These are phyloP conservation scores for Arthroderma sp. DNA, from an alignment of 2,329 filamentous ascomycete species.

Conservation along the genomic window DNA sequence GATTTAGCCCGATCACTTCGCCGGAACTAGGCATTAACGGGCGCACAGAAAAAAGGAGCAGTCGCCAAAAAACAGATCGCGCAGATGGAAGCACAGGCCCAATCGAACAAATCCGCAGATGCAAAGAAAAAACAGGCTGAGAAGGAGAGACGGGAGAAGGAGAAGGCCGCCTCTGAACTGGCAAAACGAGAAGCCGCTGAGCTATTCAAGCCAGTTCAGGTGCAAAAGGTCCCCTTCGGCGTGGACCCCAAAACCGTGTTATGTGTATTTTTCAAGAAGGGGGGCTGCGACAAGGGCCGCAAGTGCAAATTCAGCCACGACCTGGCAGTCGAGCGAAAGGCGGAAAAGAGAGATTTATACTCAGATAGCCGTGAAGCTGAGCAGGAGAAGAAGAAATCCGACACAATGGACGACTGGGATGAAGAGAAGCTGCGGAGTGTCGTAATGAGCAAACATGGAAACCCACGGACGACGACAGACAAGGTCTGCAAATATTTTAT, in stretches of 20 bases:
- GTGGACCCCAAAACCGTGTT: constrained; percentile 96
- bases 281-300: constrained; percentile 88
- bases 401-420: constrained; percentile 94
- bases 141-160: constrained; percentile 56
- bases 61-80: constrained; percentile 83
- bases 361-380: constrained; percentile 63
- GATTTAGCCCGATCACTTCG: too few relatives aligned
- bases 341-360: constrained; percentile 84
- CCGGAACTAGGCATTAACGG: not conserved
- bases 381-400: constrained; percentile 63
- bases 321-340: constrained; percentile 74
- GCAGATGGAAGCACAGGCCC: constrained; percentile 61
- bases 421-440: constrained; percentile 89
- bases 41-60: constrained; percentile 66
- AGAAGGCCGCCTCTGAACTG: constrained; percentile 81
- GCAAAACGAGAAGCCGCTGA: constrained; percentile 69
- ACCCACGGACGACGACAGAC: constrained; percentile 86
- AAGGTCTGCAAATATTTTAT: constrained; percentile 99
- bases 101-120: constrained; percentile 65
- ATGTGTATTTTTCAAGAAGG: constrained; percentile 95
- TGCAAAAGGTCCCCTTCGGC: constrained; percentile 96
- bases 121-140: constrained; percentile 67
- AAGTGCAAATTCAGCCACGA: constrained; percentile 99
- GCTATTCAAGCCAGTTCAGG: constrained; percentile 80
- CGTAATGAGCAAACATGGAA: constrained; percentile 90